Evolutionary conservation across 2,329 filamentous ascomycete genomes (phyloP).

Genomic region (Pseudogymnoascus sp.): DNA sequence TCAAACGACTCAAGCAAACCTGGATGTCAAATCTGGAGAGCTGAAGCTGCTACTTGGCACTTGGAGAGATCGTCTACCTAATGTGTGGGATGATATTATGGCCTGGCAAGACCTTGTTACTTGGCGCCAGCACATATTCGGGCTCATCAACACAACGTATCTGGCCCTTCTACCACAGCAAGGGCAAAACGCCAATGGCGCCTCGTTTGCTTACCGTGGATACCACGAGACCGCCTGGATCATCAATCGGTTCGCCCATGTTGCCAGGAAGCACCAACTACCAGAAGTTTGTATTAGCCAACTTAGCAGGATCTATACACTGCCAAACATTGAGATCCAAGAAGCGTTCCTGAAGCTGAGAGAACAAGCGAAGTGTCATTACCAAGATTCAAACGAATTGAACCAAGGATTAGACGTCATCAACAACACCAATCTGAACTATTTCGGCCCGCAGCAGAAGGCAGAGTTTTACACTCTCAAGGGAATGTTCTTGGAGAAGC

Average conservation of each 20-base stretch:
- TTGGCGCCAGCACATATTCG: slow-evolving; percentile 98
- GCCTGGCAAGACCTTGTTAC: slow-evolving; percentile 99
- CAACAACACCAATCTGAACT: slow-evolving; percentile 98
- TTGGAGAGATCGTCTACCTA: slow-evolving; percentile 91
- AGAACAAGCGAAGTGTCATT: slow-evolving; percentile 99
- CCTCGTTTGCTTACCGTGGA: slow-evolving; percentile 91
- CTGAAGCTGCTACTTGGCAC: slow-evolving; percentile 88
- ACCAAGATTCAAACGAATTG: slow-evolving; percentile 88
- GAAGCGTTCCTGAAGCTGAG: slow-evolving; percentile 96
- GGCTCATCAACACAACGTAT: slow-evolving; percentile 91
- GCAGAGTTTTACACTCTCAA: slow-evolving; percentile 99
- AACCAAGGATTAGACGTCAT: slow-evolving; percentile 94
- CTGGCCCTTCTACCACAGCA: slow-evolving; percentile 74
- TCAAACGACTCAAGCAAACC: slow-evolving; percentile 72
- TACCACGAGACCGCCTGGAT: slow-evolving; percentile 99
- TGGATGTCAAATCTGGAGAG: slow-evolving; percentile 92
- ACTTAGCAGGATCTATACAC: slow-evolving; percentile 92
- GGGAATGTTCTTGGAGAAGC: slow-evolving; percentile 96
- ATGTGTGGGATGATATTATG: slow-evolving; percentile 99
- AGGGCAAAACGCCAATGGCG: slow-evolving; percentile 66
- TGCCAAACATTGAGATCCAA: slow-evolving; percentile 99
- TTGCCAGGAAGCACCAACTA: slow-evolving; percentile 92
- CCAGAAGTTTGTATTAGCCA: slow-evolving; percentile 97
- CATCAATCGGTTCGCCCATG: slow-evolving; percentile 97
- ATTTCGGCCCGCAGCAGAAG: slow-evolving; percentile 93